These are phyloP conservation scores for Euphorbia pulcherrima DNA, from an alignment of 345 rosid species.

Conservation along the genomic window DNA sequence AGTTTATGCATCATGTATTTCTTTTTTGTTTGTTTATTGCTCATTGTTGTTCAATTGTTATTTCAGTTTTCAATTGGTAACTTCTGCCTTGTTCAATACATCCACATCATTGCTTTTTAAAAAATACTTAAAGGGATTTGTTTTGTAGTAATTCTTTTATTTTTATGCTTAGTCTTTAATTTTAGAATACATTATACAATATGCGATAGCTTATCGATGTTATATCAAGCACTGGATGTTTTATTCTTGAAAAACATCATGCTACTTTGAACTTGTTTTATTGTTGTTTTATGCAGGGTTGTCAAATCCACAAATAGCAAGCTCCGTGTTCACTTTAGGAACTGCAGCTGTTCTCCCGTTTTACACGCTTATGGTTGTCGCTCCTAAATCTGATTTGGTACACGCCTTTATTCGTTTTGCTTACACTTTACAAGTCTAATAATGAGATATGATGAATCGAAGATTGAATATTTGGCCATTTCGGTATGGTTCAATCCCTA, in stretches of 20 bases:
- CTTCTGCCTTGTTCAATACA: too few relatives aligned
- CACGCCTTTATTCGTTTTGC: conserved; percentile 3
- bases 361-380: conserved; percentile 85
- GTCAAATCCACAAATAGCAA: conserved; percentile 61
- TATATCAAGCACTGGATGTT: too few relatives aligned
- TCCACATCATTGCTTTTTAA: too few relatives aligned
- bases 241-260: too few relatives aligned
- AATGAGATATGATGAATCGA: background rate
- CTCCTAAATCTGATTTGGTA: conserved; percentile 82
- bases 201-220: too few relatives aligned
- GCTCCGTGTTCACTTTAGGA: conserved; percentile 62
- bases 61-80: background rate
- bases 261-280: background rate
- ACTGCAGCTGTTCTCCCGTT: conserved; percentile 84
- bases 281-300: conserved; percentile 44
- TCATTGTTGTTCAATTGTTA: too few relatives aligned
- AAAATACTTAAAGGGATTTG: too few relatives aligned
- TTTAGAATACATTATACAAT: too few relatives aligned
- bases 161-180: too few relatives aligned
- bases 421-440: background rate
- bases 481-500: background rate
- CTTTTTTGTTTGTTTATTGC: background rate
- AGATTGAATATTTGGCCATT: background rate
- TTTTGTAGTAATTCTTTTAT: too few relatives aligned
- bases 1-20: conserved; percentile 73